Evolutionary conservation across 2,329 filamentous ascomycete species (phyloP).

Genomic region (Beauveria bassiana): DNA sequence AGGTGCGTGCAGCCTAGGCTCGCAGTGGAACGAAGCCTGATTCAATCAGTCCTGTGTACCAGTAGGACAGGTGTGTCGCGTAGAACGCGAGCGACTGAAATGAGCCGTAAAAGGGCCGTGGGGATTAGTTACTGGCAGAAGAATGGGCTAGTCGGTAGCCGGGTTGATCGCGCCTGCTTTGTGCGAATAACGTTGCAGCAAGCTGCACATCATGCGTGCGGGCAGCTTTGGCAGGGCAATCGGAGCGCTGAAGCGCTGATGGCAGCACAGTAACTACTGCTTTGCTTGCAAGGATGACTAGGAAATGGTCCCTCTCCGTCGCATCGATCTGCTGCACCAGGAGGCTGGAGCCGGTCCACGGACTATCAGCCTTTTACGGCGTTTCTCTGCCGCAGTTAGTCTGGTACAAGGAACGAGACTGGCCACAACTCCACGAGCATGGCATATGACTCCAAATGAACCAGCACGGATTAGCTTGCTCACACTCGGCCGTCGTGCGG

Average conservation of each 20-base stretch:
- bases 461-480: background rate
- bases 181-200: background rate
- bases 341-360: background rate
- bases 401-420: background rate
- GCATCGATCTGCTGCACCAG: background rate
- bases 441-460: background rate
- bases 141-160: background rate
- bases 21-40: background rate
- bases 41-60: background rate
- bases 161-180: background rate
- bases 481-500: background rate
- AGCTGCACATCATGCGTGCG: background rate
- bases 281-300: too few species aligned
- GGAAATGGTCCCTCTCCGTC: background rate
- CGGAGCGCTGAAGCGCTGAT: background rate
- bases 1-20: too few species aligned
- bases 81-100: background rate
- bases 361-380: background rate
- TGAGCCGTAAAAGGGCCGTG: conserved; percentile 2
- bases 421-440: background rate
- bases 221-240: background rate
- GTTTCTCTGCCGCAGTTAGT: background rate
- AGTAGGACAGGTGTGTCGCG: background rate
- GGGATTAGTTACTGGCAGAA: background rate
- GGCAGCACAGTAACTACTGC: background rate